Base-by-base conservation (phyloP, 352 stramenopile species). In the Halophytophthora polymorphica region DNA sequence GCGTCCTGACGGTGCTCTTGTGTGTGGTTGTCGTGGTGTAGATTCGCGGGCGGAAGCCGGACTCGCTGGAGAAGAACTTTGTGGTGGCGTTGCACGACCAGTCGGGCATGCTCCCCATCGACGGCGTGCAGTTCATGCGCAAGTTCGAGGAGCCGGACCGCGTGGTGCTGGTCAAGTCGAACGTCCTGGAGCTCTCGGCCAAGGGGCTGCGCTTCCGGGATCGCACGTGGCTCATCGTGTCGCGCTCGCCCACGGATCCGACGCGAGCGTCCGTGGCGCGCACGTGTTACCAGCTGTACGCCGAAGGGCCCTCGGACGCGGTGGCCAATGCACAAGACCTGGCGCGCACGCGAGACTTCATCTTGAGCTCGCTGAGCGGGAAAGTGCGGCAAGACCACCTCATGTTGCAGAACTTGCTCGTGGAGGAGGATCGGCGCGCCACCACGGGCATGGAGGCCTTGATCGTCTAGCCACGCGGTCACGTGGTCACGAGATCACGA, bases 61-160 rank as follows among this genome's bases (percentile, higher is more conserved):
- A 72, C 18, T 72, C 63, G 2, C 17, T 66, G 33, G 63, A 72
- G 40, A 72, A 72, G 41, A 72, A 72, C 38, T 72, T 72, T 39
- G 23, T 72, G 41, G 41, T 66, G 33, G 53, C 63, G 22, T n/a
- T 69, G 31, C 63, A 60, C 21, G 66, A 72, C 23, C 49, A 50
- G 22, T 56, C 61, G 22, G 53, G 63, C 1, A 56, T 66, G 12
- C 33, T 69, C 1, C 57, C 59, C 17, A 64, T 69, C 50, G 55
- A 69, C 50, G 55, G 50, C 3, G 59, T 65, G 17, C 60, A 69
- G 45, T 69, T 69, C 50, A 69, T 65, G 60, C 60, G 60, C 41
- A 69, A 69, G 18, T 69, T 65, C 41, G 56, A 65, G 34, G 60
- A 69, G 40, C 31, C 50, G 6, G 60, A 69, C 50, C 60, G 60